These are phyloP conservation scores for Trichoderma sp. DNA, from an alignment of 2,329 filamentous ascomycete species.

Conservation along the genomic window DNA sequence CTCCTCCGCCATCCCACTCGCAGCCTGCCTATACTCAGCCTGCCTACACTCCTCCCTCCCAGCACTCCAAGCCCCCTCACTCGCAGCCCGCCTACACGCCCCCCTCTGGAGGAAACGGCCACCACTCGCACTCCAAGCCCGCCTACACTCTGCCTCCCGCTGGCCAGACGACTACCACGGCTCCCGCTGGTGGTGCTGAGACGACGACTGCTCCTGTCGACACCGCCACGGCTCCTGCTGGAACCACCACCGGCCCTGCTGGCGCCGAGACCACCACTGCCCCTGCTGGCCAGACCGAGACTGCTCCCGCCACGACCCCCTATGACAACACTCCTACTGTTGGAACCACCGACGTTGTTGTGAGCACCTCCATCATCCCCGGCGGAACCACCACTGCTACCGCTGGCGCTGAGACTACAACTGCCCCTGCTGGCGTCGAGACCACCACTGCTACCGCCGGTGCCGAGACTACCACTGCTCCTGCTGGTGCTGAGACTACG, in stretches of 20 bases:
- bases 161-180: not conserved
- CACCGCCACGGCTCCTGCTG: not conserved
- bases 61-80: not conserved
- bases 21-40: slow-evolving; percentile 11
- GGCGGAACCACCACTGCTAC: slow-evolving; percentile 32
- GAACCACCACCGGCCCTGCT: slow-evolving; percentile 17
- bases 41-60: not conserved
- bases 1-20: slow-evolving; percentile 5
- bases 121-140: slow-evolving; percentile 1
- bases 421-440: not conserved
- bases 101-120: not conserved
- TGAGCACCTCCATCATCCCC: not conserved
- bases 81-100: slow-evolving; percentile 8
- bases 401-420: not conserved
- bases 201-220: not conserved
- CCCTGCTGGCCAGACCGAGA: slow-evolving; percentile 7
- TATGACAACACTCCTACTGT: slow-evolving; percentile 27
- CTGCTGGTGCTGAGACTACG: not conserved
- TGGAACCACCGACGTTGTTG: not conserved
- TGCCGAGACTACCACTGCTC: slow-evolving; percentile 20
- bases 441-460: not conserved
- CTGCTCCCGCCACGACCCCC: slow-evolving; percentile 24
- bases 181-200: not conserved
- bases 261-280: not conserved
- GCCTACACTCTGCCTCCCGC: slow-evolving; percentile 26